Conservation (phyloP, 1,284 basidiomycete species). For the Porphyrellus sp. region DNA sequence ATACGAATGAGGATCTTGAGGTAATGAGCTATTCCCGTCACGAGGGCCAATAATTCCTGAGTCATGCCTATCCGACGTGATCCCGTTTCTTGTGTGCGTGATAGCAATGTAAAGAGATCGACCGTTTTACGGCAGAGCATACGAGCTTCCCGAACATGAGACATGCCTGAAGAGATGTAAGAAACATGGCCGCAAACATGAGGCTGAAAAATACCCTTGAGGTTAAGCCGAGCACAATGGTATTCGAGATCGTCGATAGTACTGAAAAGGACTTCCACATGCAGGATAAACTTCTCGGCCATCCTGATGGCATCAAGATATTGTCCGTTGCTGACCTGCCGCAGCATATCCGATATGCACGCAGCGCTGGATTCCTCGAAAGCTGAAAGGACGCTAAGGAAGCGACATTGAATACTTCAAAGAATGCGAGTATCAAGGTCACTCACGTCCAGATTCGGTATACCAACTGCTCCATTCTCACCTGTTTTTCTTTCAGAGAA, state of each 20-base stretch:
- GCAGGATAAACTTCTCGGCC: conserved; percentile 98
- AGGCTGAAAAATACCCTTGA: conserved; percentile 66
- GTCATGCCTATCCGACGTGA: conserved; percentile 92
- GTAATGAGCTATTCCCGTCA: conserved; percentile 97
- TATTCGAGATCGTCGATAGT: conserved; percentile 96
- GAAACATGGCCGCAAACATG: conserved; percentile 7
- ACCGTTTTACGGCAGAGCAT: conserved; percentile 99
- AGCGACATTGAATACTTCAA: conserved; percentile 7
- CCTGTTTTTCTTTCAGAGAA: conserved; percentile 89
- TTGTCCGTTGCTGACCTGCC: conserved; percentile 94
- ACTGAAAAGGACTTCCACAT: conserved; percentile 97
- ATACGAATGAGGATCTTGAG: conserved; percentile 99
- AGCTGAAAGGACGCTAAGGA: conserved; percentile 80
- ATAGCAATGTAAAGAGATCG: conserved; percentile 95
- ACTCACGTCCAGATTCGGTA: conserved; percentile 96
- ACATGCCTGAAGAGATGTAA: conserved; percentile 70
- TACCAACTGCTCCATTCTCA: conserved; percentile 95
- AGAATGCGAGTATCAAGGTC: conserved; percentile 8
- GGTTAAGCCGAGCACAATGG: conserved; percentile 77
- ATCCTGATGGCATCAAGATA: conserved; percentile 96
- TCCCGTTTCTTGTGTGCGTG: conserved; percentile 93
- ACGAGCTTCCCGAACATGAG: conserved; percentile 95
- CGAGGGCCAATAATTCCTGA: conserved; percentile 94
- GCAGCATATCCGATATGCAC: conserved; percentile 98
- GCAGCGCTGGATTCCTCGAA: conserved; percentile 99